Conservation (phyloP, 768 basidiomycete genomes). For the Termitomyces sp. region DNA sequence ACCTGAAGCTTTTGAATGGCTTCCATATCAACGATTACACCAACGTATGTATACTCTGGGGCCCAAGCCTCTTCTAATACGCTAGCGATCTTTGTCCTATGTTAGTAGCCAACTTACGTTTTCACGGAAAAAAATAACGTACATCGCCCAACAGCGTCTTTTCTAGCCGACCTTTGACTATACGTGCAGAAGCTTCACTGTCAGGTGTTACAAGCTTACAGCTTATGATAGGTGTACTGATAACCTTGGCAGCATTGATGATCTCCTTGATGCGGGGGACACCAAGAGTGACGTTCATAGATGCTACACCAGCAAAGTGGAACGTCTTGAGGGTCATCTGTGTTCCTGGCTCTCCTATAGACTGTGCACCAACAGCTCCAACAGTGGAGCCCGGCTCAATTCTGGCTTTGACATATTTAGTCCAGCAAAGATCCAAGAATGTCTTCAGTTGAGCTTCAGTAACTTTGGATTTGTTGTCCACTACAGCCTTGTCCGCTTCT, state of each 20-base stretch:
- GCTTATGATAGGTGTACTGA: conserved; percentile 98
- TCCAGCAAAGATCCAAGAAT: conserved; percentile 87
- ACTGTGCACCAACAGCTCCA: conserved; percentile 97
- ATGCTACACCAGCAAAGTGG: conserved; percentile 99
- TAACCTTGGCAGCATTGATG: conserved; percentile 96
- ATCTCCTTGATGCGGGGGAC: conserved; percentile 99
- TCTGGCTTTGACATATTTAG: conserved; percentile 89
- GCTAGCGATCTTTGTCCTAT: conserved; percentile 64
- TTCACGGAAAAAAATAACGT: conserved; percentile 17
- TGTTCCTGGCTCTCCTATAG: conserved; percentile 98
- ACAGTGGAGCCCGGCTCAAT: conserved; percentile 99
- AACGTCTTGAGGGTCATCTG: conserved; percentile 99
- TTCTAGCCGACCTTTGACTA: conserved; percentile 94
- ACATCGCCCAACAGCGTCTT: conserved; percentile 95
- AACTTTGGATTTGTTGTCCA: conserved; percentile 90
- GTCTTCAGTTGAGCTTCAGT: conserved; percentile 71
- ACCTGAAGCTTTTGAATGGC: conserved; percentile 90
- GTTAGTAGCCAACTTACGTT: neutral
- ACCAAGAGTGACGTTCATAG: conserved; percentile 99
- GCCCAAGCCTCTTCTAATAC: conserved; percentile 97
- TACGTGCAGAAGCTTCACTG: conserved; percentile 92
- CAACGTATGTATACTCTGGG: conserved; percentile 86
- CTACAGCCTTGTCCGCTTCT: conserved; percentile 67
- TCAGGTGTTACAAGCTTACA: conserved; percentile 83
- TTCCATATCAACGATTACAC: conserved; percentile 85